Evolutionary conservation across 129 eudicot genomes (phyloP), one percentile per base, ranked within the genome.

Genomic region (Heracleum sosnowskyi): DNA sequence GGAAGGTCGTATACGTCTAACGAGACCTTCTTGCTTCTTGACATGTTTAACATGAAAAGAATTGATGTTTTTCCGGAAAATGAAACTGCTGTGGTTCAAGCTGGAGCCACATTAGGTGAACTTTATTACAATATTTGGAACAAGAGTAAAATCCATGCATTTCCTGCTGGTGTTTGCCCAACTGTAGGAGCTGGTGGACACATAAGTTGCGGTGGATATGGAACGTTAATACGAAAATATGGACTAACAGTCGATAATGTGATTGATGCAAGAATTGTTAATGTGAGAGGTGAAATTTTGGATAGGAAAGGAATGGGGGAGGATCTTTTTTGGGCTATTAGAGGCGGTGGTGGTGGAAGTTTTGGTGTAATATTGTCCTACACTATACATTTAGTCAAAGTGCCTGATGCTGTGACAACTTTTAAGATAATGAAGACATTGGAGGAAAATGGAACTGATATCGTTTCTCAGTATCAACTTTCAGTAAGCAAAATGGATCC

Each of bases 101-200:
- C 86, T 1, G 89, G 89, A 73, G 89, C 89, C 22, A 86, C 89
- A 1, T 22, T 83, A 11, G 89, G 89, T 33, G 89, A 86, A 72
- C 44, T 81, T 45, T 77, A 82, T 69, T 77, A 82, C 12, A 47
- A 74, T 4, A 79, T 82, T 24, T 75, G 53, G 36, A 81, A 82
- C 29, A 82, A 77, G 36, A 71, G 85, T 35, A 41, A 72, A 16
- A 39, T 72, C 13, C 78, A 41, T 16, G 81, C 69, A 0, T 47
- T 82, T 28, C 64, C 85, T 0, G 68, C 78, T 7, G 85, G 81
- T 18, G 37, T 82, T 26, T 77, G 70, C 62, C 44, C 81, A 28
- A 82, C 81, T 34, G 26, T 82, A 11, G 85, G 81, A 11, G 44
- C 62, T 17, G 85, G 85, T 0, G 85, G 85, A 47, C 81, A 77